phyloP scores from a whole-genome alignment of 2,329 filamentous ascomycete species.

The Dactylellina cionopaga region DNA sequence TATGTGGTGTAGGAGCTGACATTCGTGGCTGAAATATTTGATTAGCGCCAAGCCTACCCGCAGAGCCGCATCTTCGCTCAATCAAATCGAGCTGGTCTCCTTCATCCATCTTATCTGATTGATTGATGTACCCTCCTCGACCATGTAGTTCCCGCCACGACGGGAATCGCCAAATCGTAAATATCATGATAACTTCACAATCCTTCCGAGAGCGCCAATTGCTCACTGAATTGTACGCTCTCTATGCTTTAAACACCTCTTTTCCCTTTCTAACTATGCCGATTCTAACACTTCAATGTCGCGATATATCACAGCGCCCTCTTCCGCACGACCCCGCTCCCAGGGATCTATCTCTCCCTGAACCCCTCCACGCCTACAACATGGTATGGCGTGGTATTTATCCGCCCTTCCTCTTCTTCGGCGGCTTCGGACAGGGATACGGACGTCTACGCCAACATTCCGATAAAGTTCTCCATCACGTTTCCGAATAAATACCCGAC shows the following conservation, averaged over 20 bases:
- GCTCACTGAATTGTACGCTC: conserved; percentile 42
- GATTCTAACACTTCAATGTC: conserved; percentile 3
- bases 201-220: conserved; percentile 42
- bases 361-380: conserved; percentile 28
- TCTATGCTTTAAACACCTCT: neutral
- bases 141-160: neutral
- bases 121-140: neutral
- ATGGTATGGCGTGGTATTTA: conserved; percentile 43
- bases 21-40: too few species aligned
- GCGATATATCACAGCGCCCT: conserved; percentile 7
- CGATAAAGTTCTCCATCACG: conserved; percentile 35
- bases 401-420: conserved; percentile 5
- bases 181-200: conserved; percentile 33
- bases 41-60: neutral
- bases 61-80: too few species aligned
- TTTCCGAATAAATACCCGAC: conserved; percentile 36
- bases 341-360: conserved; percentile 38
- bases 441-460: conserved; percentile 20
- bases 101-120: too few species aligned
- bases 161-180: neutral
- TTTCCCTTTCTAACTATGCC: neutral
- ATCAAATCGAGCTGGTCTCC: too few species aligned
- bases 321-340: conserved; percentile 34
- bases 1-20: too few species aligned
- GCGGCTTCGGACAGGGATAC: neutral